Evolutionary conservation across 1,284 basidiomycete species (phyloP), one percentile per base, ranked within the genome.

Genomic region (Rhodotorula sp.): DNA sequence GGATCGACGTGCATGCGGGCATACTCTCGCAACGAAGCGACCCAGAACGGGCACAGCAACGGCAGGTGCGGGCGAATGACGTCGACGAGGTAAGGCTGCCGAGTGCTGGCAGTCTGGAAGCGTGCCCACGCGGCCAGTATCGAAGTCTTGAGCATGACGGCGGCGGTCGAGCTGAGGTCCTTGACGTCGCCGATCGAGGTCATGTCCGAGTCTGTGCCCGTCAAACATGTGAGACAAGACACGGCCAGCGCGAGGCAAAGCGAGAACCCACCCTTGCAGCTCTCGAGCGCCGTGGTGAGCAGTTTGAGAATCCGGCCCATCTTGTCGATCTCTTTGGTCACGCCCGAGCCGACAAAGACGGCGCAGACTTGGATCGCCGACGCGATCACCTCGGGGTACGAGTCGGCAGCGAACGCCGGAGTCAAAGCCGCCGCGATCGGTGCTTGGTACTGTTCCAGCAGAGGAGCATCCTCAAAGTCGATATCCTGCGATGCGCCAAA

Each of bases 361-460:
- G 95, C 97, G 78, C 95, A 97, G 19, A 95, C 91, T 78, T 95
- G 88, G 31, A 99, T 89, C 0, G 95, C 95, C 21, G 90, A 88
- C 0, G 95, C 92, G 48, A 98, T 80, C 31, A 99, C 95, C 80
- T 99, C 95, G 0, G 95, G 95, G 1, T 94, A 93, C 1, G 94
- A 93, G 79, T 99, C 97, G 0, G 90, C 85, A 5, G 92, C 91
- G 79, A 99, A 99, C 0, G 95, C 95, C 0, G 97, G 95, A 0
- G 95, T 99, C n/a, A 99, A 85, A 0, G 97, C 97, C 3, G 97
- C 93, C 2, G 95, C 95, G 70, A 99, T 97, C 0, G 97, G 95
- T 0, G 97, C 97, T 82, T 99, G 95, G 81, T 97, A 92, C 80
- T 99, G 97, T 80, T 99, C 95, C n/a, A 99, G 85, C 2, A 99